These are phyloP conservation scores for Naegleria lovaniensis DNA, from an alignment of 208 protist genomes.

Conservation along the genomic window DNA sequence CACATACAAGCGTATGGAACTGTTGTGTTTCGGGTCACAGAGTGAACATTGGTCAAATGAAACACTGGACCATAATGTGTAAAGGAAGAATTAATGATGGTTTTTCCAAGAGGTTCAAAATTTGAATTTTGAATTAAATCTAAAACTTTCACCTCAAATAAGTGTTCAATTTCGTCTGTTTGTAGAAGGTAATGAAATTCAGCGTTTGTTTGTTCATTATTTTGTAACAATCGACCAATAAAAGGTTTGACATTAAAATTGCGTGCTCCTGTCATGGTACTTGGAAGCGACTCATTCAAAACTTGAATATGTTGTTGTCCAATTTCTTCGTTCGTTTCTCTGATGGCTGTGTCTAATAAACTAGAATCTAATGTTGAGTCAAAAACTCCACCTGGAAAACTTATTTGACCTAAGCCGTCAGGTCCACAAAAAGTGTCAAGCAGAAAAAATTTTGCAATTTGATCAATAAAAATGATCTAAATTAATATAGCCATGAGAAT, in stretches of 20 bases:
- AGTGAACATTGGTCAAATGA: background rate
- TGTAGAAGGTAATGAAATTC: background rate
- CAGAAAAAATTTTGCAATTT: too few species aligned
- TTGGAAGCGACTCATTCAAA: background rate
- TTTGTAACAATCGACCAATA: background rate
- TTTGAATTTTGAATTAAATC: background rate
- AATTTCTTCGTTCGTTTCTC: background rate
- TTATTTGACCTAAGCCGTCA: background rate
- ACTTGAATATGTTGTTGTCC: background rate
- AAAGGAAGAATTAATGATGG: background rate
- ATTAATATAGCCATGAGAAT: too few species aligned
- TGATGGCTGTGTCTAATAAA: background rate
- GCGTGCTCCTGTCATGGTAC: background rate
- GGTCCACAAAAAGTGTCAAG: too few species aligned
- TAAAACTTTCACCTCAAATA: background rate
- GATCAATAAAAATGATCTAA: too few species aligned
- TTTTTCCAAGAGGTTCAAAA: background rate
- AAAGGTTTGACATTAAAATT: background rate
- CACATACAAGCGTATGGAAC: conserved; percentile 23
- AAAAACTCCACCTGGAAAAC: background rate
- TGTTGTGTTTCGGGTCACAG: background rate
- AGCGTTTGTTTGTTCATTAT: background rate
- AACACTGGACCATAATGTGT: background rate
- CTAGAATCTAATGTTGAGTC: background rate
- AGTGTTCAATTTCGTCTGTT: background rate